Percentiles rank a stretch among this genome's conserved stretches.
Conservation (phyloP, 2,329 filamentous ascomycete genomes). For the Leptographium radiaticola region DNA sequence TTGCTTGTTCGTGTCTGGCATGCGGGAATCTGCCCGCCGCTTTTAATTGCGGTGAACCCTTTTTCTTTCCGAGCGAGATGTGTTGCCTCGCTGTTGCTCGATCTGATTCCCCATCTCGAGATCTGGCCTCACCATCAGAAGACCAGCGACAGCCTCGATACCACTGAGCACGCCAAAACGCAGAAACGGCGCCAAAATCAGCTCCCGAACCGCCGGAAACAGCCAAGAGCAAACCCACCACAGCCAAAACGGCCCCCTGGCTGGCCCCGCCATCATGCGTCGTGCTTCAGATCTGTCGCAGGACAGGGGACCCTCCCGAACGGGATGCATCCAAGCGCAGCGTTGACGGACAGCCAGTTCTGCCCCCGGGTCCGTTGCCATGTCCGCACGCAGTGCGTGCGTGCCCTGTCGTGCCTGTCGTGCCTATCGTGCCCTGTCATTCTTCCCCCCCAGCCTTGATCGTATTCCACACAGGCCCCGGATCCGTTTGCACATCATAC, state of each 20-base stretch:
- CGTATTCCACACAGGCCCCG: no score
- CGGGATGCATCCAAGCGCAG: conserved; percentile 11
- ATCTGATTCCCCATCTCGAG: no score
- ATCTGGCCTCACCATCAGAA: neutral
- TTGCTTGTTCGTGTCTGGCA: no score
- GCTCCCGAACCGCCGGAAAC: neutral
- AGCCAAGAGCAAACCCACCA: neutral
- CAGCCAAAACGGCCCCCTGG: neutral
- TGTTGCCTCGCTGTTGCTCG: no score
- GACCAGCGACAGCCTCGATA: neutral
- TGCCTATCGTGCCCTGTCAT: neutral
- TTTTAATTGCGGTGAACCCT: no score
- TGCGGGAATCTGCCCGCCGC: no score
- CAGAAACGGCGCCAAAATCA: neutral
- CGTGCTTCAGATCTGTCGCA: conserved; percentile 36
- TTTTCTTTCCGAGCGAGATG: no score
- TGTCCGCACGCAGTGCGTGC: neutral
- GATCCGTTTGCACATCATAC: neutral
- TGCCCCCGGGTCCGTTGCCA: neutral
- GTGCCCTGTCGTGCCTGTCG: neutral
- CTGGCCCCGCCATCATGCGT: neutral
- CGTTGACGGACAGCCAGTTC: neutral
- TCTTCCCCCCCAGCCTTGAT: neutral
- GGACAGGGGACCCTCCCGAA: conserved; percentile 21
- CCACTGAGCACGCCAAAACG: no score